phyloP scores from a whole-genome alignment of 768 basidiomycete species.

The Lyophyllum atratum region DNA sequence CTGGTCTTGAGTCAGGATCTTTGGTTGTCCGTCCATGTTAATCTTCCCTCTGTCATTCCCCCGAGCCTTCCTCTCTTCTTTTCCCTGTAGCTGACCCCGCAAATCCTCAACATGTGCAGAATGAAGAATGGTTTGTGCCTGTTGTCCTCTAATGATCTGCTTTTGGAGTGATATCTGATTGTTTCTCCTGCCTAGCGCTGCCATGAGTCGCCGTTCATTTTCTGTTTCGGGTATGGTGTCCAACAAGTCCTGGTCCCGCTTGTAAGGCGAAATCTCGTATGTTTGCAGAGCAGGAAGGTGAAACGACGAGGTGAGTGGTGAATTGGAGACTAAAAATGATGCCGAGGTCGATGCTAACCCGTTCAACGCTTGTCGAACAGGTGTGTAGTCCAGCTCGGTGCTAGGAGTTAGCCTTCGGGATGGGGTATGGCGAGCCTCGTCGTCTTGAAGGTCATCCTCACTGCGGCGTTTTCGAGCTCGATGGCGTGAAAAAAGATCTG shows the following conservation, averaged over 20 bases:
- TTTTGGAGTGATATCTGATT: background rate
- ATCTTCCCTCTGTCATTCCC: background rate
- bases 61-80: background rate
- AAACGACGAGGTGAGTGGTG: background rate
- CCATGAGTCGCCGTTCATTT: background rate
- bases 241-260: background rate
- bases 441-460: too few species aligned
- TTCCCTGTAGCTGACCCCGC: background rate
- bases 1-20: background rate
- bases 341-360: background rate
- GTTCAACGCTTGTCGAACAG: background rate
- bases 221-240: background rate
- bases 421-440: too few species aligned
- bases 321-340: background rate
- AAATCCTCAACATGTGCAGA: background rate
- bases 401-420: too few species aligned
- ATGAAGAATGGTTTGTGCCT: background rate
- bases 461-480: too few species aligned
- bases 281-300: background rate
- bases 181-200: background rate
- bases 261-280: background rate
- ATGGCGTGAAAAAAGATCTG: too few species aligned
- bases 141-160: background rate
- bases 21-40: slow-evolving; percentile 2
- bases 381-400: too few species aligned